Percentiles rank a stretch among this genome's conserved stretches.
Conservation (phyloP, 208 protist species). For the Trypanosoma scelopori region DNA sequence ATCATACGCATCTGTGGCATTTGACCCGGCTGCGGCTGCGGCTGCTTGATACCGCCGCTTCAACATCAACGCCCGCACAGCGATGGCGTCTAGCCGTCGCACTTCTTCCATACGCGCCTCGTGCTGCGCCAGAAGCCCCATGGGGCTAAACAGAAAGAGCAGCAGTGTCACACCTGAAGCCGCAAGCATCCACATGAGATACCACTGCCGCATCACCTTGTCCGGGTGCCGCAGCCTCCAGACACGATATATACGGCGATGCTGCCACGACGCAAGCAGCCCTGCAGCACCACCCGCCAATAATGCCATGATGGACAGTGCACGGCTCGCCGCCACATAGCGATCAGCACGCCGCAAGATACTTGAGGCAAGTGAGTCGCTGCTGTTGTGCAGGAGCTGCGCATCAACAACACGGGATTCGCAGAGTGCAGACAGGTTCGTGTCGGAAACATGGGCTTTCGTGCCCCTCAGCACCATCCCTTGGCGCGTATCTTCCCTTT, state of each 20-base stretch:
- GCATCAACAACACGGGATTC: constrained; percentile 40
- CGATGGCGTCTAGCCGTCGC: constrained; percentile 37
- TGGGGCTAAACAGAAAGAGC: constrained; percentile 46
- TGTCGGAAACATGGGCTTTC: not conserved
- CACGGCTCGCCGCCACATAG: constrained; percentile 27
- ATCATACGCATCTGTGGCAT: constrained; percentile 1
- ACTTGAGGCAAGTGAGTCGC: constrained; percentile 27
- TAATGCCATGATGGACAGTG: constrained; percentile 12
- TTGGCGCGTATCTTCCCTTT: no score
- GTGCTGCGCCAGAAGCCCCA: constrained; percentile 32
- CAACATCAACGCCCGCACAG: constrained; percentile 36
- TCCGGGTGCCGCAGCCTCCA: constrained; percentile 52
- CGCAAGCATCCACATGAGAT: constrained; percentile 12
- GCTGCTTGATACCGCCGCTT: constrained; percentile 16
- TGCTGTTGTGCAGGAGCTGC: constrained; percentile 49
- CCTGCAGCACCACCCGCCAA: constrained; percentile 23
- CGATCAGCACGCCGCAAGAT: constrained; percentile 17
- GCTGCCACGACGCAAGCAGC: constrained; percentile 37
- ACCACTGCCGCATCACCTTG: constrained; percentile 25
- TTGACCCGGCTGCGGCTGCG: not conserved
- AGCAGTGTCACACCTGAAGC: constrained; percentile 20
- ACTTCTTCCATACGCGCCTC: constrained; percentile 27
- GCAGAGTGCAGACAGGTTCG: constrained; percentile 1
- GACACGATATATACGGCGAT: constrained; percentile 48
- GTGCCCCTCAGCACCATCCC: no score